Base-by-base conservation (phyloP, 805 yeast species). In the Suhomyces prunicola region DNA sequence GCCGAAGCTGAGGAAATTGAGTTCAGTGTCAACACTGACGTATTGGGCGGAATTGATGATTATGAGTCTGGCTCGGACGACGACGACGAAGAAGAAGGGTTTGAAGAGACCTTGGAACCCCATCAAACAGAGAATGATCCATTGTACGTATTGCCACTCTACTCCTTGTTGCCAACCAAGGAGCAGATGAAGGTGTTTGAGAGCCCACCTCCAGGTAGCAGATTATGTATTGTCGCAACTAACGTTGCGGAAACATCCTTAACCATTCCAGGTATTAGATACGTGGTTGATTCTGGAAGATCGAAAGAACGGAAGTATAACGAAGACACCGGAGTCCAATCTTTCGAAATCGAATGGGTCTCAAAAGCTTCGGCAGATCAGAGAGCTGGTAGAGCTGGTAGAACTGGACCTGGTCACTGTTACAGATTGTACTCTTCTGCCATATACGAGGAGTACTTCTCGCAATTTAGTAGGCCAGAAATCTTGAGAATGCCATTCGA, bases 391-490 rank as follows among this genome's bases (percentile, higher is more conserved):
- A 85, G 98, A 77, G 98, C 98, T 48, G 98, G 97, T 66, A 86
- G 98, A 79, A 92, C 97, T 0, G 99, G 98, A 0, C 97, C 99
- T 0, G 99, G 99, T 54, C 98, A 94, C 64, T 90, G 97, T 67
- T 94, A 94, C 67, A 76, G 99, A 55, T 69, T 94, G 12, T 94
- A 79, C 63, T 93, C 98, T 0, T 92, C 98, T 13, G 99, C 99
- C 1, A 88, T 96, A 6, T 94, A 77, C 67, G 97, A 94, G 65
- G 82, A 85, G 56, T 94, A 87, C 58, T 94, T 94, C 66, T 77
- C 77, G 3, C 90, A 87, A 63, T 94, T 94, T 63, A 80, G 94
- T 9, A 78, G 77, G 51, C 98, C 99, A 0, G 99, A 94, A 67
- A 92, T 94, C 46, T 72, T 89, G 53, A 77, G 98, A 58, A 92